These are phyloP conservation scores for Fusarium abutilonis DNA, from an alignment of 2,329 filamentous ascomycete species.

Conservation along the genomic window DNA sequence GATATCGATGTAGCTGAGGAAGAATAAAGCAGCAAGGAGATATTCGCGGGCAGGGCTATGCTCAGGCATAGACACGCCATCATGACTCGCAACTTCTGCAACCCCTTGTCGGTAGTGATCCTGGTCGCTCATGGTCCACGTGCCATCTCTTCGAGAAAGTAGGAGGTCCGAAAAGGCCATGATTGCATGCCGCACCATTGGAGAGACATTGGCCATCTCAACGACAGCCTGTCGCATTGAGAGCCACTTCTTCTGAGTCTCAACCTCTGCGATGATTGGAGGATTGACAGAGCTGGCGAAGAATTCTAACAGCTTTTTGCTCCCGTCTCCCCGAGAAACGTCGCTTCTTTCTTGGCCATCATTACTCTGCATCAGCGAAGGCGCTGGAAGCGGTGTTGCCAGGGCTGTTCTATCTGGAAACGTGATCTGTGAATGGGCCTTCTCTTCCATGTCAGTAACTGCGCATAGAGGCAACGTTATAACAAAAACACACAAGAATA, in stretches of 20 bases:
- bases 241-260: slow-evolving; percentile 63
- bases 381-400: slow-evolving; percentile 31
- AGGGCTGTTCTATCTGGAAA: slow-evolving; percentile 42
- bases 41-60: slow-evolving; percentile 52
- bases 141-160: slow-evolving; percentile 50
- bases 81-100: slow-evolving; percentile 47
- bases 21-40: slow-evolving; percentile 62
- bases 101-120: slow-evolving; percentile 53
- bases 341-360: slow-evolving; percentile 22
- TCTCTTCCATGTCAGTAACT: slow-evolving; percentile 15
- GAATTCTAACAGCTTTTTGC: slow-evolving; percentile 56
- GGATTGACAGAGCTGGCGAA: slow-evolving; percentile 61
- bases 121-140: slow-evolving; percentile 47
- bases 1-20: slow-evolving; percentile 64
- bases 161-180: slow-evolving; percentile 62
- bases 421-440: slow-evolving; percentile 38
- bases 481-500: slow-evolving; percentile 32
- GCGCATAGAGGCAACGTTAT: not conserved
- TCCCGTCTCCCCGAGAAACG: slow-evolving; percentile 17
- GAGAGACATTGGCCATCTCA: slow-evolving; percentile 57
- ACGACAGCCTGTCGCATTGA: slow-evolving; percentile 60
- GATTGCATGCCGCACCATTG: slow-evolving; percentile 59
- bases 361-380: slow-evolving; percentile 38
- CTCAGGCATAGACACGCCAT: slow-evolving; percentile 37
- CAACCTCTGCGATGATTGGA: slow-evolving; percentile 63